Evolutionary conservation across 1,139 yeast genomes (phyloP).

Genomic region (Taiozyma sp.): DNA sequence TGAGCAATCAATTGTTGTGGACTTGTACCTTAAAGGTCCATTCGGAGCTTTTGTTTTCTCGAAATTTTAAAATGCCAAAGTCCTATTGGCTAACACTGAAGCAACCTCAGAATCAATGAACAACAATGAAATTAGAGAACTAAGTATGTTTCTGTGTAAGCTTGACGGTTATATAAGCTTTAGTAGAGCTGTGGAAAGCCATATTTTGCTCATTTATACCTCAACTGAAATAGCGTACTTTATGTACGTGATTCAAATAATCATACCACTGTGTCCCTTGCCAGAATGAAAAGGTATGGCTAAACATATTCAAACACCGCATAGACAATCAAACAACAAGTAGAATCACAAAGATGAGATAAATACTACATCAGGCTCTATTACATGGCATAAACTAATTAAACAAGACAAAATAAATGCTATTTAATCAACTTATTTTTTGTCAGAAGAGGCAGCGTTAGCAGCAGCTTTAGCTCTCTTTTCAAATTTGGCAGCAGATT

Average conservation of each 20-base stretch:
- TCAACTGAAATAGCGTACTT: not conserved
- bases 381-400: not conserved
- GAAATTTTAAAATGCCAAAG: not conserved
- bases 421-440: conserved; percentile 2
- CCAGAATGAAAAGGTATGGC: not conserved
- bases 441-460: conserved; percentile 3
- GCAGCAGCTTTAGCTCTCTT: conserved; percentile 50
- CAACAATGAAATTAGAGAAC: not conserved
- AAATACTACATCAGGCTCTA: not conserved
- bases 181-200: not conserved
- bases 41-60: not conserved
- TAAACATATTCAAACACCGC: too few relatives aligned
- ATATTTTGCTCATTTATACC: not conserved
- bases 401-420: not conserved
- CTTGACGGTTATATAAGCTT: too few relatives aligned
- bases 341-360: not conserved
- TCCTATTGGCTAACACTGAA: not conserved
- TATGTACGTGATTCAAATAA: not conserved
- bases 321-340: too few relatives aligned
- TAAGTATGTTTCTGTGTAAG: not conserved
- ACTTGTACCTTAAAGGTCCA: not conserved
- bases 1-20: not conserved
- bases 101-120: not conserved
- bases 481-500: conserved; percentile 74
- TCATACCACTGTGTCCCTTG: not conserved